Base-by-base conservation (phyloP, 768 basidiomycete genomes). In the Pleurotus sapidus region DNA sequence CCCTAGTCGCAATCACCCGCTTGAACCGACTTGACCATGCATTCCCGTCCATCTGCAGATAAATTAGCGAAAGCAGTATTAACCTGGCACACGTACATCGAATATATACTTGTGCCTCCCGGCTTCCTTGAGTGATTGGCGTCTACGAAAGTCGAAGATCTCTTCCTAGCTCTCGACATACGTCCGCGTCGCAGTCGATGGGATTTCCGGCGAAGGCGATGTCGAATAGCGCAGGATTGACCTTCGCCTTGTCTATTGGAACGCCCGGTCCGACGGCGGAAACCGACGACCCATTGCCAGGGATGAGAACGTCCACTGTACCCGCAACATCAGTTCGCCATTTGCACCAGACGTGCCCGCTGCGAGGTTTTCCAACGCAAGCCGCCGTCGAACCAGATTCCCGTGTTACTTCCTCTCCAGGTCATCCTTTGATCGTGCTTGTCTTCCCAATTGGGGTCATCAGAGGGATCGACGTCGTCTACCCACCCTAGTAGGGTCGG, bases 331-430 rank as follows among this genome's bases (percentile, higher is more conserved):
- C 48, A n/a, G n/a, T 71, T 74, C 3, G 72, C 58, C 5, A 72
- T 61, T 14, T 72, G 72, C 48, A 81, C 67, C 5, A 84, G 67
- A 4, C 75, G 63, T 0, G 69, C 57, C 1, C 83, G 67, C 46
- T 84, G 84, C 9, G 71, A 61, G 14, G 66, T 57, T 60, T 61
- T 55, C 84, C 83, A 84, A 9, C 66, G 66, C 9, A 71, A 67
- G 0, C 57, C 15, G 1, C 65, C 57, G n/a, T 70, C 62, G 37
- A 75, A 72, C 55, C 60, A 67, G 20, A 78, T 83, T 8, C 87
- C 87, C 0, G 87, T 88, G 20, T 79, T 86, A 38, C 79, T 80
- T 4, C 87, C 87, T 30, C 87, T 73, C 87, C 87, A 89, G 24
- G 76, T 71, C 39, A 87, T 37, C 20, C 75, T 67, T 48, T 83